These are phyloP conservation scores for Boletellus ananas DNA, from an alignment of 768 basidiomycete species.

Conservation along the genomic window DNA sequence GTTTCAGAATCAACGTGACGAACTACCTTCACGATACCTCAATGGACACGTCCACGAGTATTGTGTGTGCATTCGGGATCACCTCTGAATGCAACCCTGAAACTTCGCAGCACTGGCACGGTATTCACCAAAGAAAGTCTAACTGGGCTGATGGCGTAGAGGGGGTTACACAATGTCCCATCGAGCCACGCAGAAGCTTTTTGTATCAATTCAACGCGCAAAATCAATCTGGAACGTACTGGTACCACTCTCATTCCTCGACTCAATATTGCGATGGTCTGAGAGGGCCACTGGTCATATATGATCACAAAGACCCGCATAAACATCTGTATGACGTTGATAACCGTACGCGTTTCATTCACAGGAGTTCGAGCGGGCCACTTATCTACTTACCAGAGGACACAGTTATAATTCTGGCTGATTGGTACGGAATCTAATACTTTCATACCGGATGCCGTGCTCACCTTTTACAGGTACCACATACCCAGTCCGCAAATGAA, in stretches of 20 bases:
- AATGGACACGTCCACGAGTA: neutral
- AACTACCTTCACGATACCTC: neutral
- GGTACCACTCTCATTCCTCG: neutral
- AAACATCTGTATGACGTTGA: neutral
- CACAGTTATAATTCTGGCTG: neutral
- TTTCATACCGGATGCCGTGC: no score
- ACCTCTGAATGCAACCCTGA: no score
- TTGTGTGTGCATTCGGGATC: neutral
- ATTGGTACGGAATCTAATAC: neutral
- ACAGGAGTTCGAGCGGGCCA: no score
- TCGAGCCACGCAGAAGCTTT: neutral
- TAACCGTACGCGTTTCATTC: neutral
- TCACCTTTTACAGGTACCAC: no score
- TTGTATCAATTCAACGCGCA: neutral
- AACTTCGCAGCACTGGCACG: neutral
- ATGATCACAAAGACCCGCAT: neutral
- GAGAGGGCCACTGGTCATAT: neutral
- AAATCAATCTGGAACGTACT: neutral
- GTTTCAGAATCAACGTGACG: neutral
- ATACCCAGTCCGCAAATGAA: no score
- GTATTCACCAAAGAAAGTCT: neutral
- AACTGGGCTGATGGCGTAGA: neutral
- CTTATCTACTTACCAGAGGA: neutral
- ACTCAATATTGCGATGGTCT: constrained; percentile 2
- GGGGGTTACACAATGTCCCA: neutral